These are phyloP conservation scores for Biscutella laevigata DNA, from an alignment of 441 rosid species.

Conservation along the genomic window DNA sequence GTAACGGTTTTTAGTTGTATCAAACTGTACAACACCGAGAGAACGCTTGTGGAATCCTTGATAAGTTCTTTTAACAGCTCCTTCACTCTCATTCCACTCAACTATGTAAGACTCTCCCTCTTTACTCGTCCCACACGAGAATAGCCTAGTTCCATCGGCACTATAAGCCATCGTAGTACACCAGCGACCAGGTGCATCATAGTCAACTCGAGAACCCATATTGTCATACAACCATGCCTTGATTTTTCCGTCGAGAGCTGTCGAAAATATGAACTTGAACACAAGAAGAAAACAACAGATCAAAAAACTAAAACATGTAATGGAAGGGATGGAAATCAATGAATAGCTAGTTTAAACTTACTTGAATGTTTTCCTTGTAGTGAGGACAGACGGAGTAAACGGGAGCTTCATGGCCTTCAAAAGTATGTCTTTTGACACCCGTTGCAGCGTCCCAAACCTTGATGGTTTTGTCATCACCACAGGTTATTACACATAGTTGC, in stretches of 20 bases:
- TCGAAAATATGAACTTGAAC: constrained; percentile 84
- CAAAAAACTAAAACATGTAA: background rate
- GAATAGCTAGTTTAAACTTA: constrained; percentile 19
- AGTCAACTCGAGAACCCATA: constrained; percentile 89
- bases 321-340: too few species aligned
- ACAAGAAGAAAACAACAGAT: constrained; percentile 19
- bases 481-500: constrained; percentile 87
- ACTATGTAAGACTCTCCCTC: constrained; percentile 70
- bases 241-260: constrained; percentile 90
- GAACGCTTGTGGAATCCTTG: constrained; percentile 71
- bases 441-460: constrained; percentile 93
- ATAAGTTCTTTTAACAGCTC: constrained; percentile 71
- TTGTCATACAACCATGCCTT: constrained; percentile 96
- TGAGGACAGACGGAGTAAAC: constrained; percentile 96
- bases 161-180: constrained; percentile 98
- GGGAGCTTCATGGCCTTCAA: constrained; percentile 97
- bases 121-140: constrained; percentile 77
- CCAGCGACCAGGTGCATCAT: constrained; percentile 96
- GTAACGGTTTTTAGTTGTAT: constrained; percentile 63
- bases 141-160: constrained; percentile 90
- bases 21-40: constrained; percentile 68
- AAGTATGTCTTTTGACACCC: constrained; percentile 60
- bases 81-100: constrained; percentile 86
- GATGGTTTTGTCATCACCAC: constrained; percentile 92
- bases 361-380: constrained; percentile 91